Evolutionary conservation across 2,329 filamentous ascomycete species (phyloP).

Genomic region (Colletotrichum phormii): DNA sequence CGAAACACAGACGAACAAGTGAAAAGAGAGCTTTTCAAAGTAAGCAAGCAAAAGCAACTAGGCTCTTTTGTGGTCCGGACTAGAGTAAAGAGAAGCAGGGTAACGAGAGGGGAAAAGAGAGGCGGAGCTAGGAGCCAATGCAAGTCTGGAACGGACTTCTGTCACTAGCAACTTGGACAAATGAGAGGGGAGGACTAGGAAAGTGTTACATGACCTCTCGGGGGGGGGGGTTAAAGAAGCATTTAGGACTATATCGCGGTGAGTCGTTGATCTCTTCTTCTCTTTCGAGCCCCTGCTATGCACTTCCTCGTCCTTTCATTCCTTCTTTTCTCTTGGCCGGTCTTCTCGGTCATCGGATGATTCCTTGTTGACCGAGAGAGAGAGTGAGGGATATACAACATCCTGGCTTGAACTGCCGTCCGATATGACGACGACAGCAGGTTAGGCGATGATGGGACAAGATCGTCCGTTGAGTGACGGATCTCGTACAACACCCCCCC

Average conservation of each 20-base stretch:
- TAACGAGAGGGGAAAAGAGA: constrained; percentile 9
- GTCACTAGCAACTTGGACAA: constrained; percentile 24
- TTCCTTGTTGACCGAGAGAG: constrained; percentile 24
- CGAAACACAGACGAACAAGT: not conserved
- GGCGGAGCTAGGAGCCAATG: constrained; percentile 17
- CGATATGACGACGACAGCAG: constrained; percentile 10
- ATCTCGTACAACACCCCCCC: constrained; percentile 35
- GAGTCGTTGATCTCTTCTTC: constrained; percentile 19
- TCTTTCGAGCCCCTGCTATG: not conserved
- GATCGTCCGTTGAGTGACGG: constrained; percentile 33
- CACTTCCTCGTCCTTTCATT: not conserved
- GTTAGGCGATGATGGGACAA: constrained; percentile 31
- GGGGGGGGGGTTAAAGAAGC: constrained; percentile 5
- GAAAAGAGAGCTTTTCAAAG: not conserved
- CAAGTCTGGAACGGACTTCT: constrained; percentile 21
- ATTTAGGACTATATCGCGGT: constrained; percentile 14
- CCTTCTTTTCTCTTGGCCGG: constrained; percentile 1
- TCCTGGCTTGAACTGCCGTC: constrained; percentile 17
- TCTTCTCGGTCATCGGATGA: constrained; percentile 20
- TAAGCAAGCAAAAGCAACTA: not conserved
- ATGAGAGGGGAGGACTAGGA: constrained; percentile 5
- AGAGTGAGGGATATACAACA: constrained; percentile 17
- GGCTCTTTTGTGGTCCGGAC: not conserved
- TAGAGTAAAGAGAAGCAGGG: not conserved
- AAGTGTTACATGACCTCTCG: constrained; percentile 2